These are phyloP conservation scores for Trypanosoma platydactyli DNA, from an alignment of 208 protist genomes.

Conservation along the genomic window DNA sequence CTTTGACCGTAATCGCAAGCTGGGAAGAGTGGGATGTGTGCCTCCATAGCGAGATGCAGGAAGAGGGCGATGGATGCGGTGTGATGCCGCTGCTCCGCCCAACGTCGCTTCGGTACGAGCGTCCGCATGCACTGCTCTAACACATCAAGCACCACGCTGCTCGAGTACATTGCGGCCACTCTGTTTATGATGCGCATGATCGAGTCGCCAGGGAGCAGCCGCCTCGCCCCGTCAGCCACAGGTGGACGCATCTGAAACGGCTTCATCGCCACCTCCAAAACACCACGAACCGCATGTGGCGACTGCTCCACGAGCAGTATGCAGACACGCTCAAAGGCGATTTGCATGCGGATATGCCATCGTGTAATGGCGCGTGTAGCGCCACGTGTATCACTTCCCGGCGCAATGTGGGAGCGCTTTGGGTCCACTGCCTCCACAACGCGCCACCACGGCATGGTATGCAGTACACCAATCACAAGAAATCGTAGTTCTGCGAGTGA, in stretches of 20 bases:
- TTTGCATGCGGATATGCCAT: conserved; percentile 66
- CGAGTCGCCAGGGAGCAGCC: conserved; percentile 61
- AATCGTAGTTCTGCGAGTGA: conserved; percentile 48
- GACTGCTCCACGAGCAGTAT: conserved; percentile 61
- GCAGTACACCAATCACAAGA: conserved; percentile 68
- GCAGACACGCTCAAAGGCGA: conserved; percentile 77
- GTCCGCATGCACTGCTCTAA: conserved; percentile 55
- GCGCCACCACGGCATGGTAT: conserved; percentile 85
- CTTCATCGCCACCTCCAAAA: conserved; percentile 72
- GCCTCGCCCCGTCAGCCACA: conserved; percentile 49
- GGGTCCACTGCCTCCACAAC: conserved; percentile 51
- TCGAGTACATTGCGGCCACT: conserved; percentile 49
- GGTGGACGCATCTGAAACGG: conserved; percentile 65
- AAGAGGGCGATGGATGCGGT: conserved; percentile 65
- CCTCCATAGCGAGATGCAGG: conserved; percentile 75
- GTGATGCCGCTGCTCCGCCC: conserved; percentile 66
- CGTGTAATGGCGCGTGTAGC: conserved; percentile 39
- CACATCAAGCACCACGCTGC: conserved; percentile 51
- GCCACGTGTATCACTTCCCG: neutral
- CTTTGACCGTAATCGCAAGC: conserved; percentile 22
- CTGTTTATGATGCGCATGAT: conserved; percentile 72
- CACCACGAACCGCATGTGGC: conserved; percentile 58
- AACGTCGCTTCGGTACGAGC: conserved; percentile 67
- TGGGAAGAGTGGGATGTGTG: conserved; percentile 52
- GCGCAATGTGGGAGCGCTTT: conserved; percentile 3